phyloP scores from a whole-genome alignment of 805 yeast genomes.

The Kazachstania viticola region DNA sequence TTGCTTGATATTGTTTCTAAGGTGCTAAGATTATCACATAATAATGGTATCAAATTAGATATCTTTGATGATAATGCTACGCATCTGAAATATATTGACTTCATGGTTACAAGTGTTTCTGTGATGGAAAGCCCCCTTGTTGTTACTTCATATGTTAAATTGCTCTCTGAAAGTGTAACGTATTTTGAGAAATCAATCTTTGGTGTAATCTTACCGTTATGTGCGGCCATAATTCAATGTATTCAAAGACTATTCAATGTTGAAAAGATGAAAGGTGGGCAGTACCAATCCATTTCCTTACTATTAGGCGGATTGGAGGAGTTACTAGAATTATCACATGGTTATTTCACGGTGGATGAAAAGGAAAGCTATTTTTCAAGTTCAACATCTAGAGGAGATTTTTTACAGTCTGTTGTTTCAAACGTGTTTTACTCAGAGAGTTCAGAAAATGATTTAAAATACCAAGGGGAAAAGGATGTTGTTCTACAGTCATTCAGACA shows the following conservation, averaged over 20 bases:
- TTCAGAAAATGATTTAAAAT: conserved; percentile 32
- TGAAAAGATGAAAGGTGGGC: conserved; percentile 27
- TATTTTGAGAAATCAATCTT: conserved; percentile 42
- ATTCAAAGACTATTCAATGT: conserved; percentile 12
- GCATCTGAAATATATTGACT: conserved; percentile 30
- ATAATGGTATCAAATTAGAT: conserved; percentile 21
- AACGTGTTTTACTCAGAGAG: conserved; percentile 25
- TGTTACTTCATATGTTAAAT: conserved; percentile 27
- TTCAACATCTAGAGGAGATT: conserved; percentile 16
- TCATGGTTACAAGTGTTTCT: conserved; percentile 39
- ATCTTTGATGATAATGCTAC: conserved; percentile 23
- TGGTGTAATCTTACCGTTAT: conserved; percentile 42
- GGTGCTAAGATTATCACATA: conserved; percentile 22
- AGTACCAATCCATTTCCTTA: conserved; percentile 35
- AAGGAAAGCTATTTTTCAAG: conserved; percentile 14
- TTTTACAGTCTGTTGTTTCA: conserved; percentile 25
- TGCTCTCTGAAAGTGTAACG: conserved; percentile 41
- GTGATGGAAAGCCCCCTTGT: conserved; percentile 31
- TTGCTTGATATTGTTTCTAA: conserved; percentile 23
- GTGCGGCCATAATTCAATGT: conserved; percentile 32
- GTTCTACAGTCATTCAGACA: conserved; percentile 54
- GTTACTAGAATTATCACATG: conserved; percentile 46
- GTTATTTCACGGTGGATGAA: conserved; percentile 33
- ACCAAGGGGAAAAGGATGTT: conserved; percentile 35
- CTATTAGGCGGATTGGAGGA: conserved; percentile 54